Evolutionary conservation across 1,284 basidiomycete species (phyloP).

Genomic region (Agaricales sp.): DNA sequence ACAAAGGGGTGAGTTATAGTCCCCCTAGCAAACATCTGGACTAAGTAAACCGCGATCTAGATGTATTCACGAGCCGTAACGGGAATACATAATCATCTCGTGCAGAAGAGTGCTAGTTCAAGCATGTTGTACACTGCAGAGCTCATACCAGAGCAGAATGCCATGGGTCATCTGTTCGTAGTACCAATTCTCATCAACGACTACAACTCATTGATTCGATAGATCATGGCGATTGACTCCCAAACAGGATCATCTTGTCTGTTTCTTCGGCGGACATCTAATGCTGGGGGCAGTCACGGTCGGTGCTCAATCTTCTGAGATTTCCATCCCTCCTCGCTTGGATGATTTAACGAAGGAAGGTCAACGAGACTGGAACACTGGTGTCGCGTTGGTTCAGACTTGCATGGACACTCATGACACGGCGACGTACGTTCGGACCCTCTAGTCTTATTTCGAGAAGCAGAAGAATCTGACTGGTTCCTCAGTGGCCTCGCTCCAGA

Average conservation of each 20-base stretch:
- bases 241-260: constrained; percentile 95
- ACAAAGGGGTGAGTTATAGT: constrained; percentile 59
- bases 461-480: neutral
- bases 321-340: constrained; percentile 52
- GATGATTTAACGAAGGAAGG: constrained; percentile 45
- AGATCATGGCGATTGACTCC: constrained; percentile 66
- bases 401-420: constrained; percentile 87
- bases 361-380: constrained; percentile 73
- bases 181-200: constrained; percentile 7
- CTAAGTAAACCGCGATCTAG: constrained; percentile 28
- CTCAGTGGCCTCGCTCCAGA: constrained; percentile 72
- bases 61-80: constrained; percentile 85
- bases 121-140: constrained; percentile 78
- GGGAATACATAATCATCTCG: constrained; percentile 70
- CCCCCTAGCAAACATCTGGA: too few species aligned
- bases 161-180: constrained; percentile 38
- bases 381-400: constrained; percentile 74
- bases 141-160: constrained; percentile 46
- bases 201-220: constrained; percentile 4
- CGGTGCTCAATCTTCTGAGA: constrained; percentile 33
- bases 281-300: constrained; percentile 82
- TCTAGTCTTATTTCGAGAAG: constrained; percentile 4
- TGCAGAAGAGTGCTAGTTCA: constrained; percentile 49
- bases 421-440: constrained; percentile 72
- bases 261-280: constrained; percentile 88